Percentiles rank a stretch among this genome's conserved stretches.
Evolutionary conservation across 2,329 filamentous ascomycete species (phyloP).

Genomic region (Zopfia rhizophila): DNA sequence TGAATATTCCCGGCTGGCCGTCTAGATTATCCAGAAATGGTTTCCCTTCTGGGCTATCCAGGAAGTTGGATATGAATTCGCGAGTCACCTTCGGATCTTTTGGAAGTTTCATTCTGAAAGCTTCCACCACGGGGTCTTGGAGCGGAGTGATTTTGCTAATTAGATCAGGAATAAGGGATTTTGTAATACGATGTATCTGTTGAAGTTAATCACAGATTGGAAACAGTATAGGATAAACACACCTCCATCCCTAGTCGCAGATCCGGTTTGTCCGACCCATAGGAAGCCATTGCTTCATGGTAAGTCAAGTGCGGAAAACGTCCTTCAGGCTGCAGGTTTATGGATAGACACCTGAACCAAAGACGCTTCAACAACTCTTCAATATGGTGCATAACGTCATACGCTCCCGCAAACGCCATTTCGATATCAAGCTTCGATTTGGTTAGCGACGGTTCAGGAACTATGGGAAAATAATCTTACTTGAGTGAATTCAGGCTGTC

Average conservation of each 20-base stretch:
- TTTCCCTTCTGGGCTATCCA: slow-evolving; percentile 70
- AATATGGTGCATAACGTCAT: slow-evolving; percentile 73
- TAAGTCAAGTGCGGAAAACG: slow-evolving; percentile 77
- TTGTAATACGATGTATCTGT: slow-evolving; percentile 73
- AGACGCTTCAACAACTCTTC: slow-evolving; percentile 66
- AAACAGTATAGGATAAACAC: slow-evolving; percentile 23
- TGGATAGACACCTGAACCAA: slow-evolving; percentile 62
- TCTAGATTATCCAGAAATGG: slow-evolving; percentile 74
- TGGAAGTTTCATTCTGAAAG: slow-evolving; percentile 72
- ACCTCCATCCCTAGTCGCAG: slow-evolving; percentile 77
- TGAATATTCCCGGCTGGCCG: slow-evolving; percentile 82
- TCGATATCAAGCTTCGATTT: slow-evolving; percentile 81
- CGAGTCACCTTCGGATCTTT: slow-evolving; percentile 64
- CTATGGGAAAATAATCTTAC: slow-evolving; percentile 53
- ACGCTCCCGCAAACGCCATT: slow-evolving; percentile 82
- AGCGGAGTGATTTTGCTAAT: slow-evolving; percentile 79
- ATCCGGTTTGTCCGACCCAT: slow-evolving; percentile 94
- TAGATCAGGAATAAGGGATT: slow-evolving; percentile 71
- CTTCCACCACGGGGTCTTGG: slow-evolving; percentile 76
- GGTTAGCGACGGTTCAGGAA: slow-evolving; percentile 3
- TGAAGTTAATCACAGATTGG: slow-evolving; percentile 28
- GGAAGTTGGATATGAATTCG: slow-evolving; percentile 74
- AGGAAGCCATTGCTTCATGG: slow-evolving; percentile 77
- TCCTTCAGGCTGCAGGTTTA: slow-evolving; percentile 50
- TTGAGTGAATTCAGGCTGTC: slow-evolving; percentile 97